Evolutionary conservation across 768 basidiomycete genomes (phyloP).

Genomic region (Trametes meyenii): DNA sequence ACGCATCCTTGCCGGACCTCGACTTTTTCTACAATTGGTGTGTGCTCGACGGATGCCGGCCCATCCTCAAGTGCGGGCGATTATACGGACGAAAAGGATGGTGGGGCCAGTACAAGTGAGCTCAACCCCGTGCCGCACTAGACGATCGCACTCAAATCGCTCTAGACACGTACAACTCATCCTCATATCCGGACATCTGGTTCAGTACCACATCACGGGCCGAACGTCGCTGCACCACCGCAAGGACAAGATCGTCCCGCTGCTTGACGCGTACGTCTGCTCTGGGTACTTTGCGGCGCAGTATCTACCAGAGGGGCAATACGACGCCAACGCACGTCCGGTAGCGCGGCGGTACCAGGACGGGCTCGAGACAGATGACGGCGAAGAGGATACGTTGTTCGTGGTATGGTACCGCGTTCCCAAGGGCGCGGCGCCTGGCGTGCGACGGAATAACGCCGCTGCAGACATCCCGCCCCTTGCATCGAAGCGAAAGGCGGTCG

Average conservation of each 20-base stretch:
- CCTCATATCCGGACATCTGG: conserved; percentile 73
- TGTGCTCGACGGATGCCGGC: conserved; percentile 73
- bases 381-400: conserved; percentile 86
- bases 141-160: not conserved
- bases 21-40: conserved; percentile 86
- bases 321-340: conserved; percentile 50
- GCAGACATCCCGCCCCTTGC: conserved; percentile 53
- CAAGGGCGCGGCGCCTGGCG: conserved; percentile 5
- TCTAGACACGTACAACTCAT: conserved; percentile 70
- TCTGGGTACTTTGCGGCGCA: conserved; percentile 85
- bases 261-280: conserved; percentile 78
- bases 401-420: conserved; percentile 66
- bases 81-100: conserved; percentile 72
- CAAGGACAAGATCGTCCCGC: conserved; percentile 55
- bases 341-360: conserved; percentile 83
- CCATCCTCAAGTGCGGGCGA: conserved; percentile 73
- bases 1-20: conserved; percentile 58
- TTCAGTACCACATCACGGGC: conserved; percentile 69
- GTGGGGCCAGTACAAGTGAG: conserved; percentile 79
- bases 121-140: conserved; percentile 9
- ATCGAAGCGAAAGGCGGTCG: conserved; percentile 58
- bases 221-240: conserved; percentile 59
- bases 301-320: conserved; percentile 65
- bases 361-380: conserved; percentile 85
- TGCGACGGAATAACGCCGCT: conserved; percentile 1